A percentile compares a stretch with the other conserved stretches of the same genome.
Conservation (phyloP, 2,329 filamentous ascomycete genomes). For the Colletotrichum liaoningense region DNA sequence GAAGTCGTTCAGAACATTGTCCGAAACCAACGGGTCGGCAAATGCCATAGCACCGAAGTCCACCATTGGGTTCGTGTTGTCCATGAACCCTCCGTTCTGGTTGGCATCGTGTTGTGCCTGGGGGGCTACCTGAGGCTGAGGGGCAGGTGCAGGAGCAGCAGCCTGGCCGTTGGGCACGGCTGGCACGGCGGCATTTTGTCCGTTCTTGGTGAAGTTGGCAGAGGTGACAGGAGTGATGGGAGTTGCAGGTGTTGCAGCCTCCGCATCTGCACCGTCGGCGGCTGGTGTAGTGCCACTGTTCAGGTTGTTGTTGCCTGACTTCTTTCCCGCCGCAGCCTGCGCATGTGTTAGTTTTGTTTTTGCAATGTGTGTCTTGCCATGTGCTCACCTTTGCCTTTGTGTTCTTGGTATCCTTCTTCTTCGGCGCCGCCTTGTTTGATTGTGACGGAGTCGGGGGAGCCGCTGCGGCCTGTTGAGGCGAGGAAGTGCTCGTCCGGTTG, state of each 20-base stretch:
- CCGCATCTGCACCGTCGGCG: conserved; percentile 67
- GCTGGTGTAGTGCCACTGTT: conserved; percentile 67
- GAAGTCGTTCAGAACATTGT: conserved; percentile 73
- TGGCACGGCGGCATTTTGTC: conserved; percentile 53
- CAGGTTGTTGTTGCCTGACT: conserved; percentile 63
- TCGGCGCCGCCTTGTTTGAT: conserved; percentile 77
- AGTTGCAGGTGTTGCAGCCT: conserved; percentile 70
- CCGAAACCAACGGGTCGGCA: conserved; percentile 63
- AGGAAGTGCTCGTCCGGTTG: conserved; percentile 67
- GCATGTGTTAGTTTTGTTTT: background rate
- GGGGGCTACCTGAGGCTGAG: conserved; percentile 55
- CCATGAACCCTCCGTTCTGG: conserved; percentile 57
- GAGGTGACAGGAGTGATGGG: conserved; percentile 71
- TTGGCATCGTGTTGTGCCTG: conserved; percentile 59
- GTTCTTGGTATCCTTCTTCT: conserved; percentile 79
- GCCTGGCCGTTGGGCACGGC: conserved; percentile 56
- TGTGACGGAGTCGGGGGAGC: conserved; percentile 84
- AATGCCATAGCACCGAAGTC: conserved; percentile 65
- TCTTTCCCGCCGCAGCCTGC: conserved; percentile 71
- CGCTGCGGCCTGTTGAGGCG: conserved; percentile 71
- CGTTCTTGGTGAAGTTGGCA: conserved; percentile 60
- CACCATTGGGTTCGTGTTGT: conserved; percentile 56
- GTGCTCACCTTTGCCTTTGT: conserved; percentile 74
- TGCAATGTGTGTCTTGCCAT: background rate
- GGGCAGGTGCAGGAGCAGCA: conserved; percentile 55